Evolutionary conservation across 2,329 filamentous ascomycete species (phyloP), one percentile per base, ranked within the genome.

Genomic region (Arthrinium puccinioides): DNA sequence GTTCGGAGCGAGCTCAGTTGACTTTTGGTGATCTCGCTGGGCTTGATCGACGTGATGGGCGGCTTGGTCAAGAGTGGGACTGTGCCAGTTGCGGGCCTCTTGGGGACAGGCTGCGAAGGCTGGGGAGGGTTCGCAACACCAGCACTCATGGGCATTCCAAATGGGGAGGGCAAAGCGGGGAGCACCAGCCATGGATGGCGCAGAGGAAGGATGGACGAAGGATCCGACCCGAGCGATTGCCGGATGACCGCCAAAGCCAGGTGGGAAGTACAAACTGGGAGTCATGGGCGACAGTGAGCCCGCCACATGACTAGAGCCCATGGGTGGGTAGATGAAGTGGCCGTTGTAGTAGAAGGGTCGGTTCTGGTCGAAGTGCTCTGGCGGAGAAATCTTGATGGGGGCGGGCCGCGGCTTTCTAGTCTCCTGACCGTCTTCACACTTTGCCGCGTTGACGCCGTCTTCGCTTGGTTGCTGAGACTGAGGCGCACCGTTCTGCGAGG

Each of bases 21-120:
- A 45, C 71, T 74, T 50, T 62, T 73, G 7, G 73, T 79, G 46
- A 79, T 76, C n/a, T 76, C 71, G 46, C 75, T 79, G 4, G 68
- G 69, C 16, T 67, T 67, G 43, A 79, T 79, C 6, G 75, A 78
- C n/a, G 75, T 77, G 18, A 70, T 61, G 3, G 69, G 73, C 10
- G 69, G 65, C 28, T 50, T 49, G 43, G 54, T 32, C 56, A 36
- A 15, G 38, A 19, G 10, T 21, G 10, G 25, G 18, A 13, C 7
- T 16, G 18, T 16, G 9, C 24, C 25, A 13, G 26, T 10, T n/a
- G n/a, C n/a, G n/a, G n/a, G 19, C 11, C n/a, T n/a, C n/a, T n/a
- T n/a, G n/a, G n/a, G n/a, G n/a, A n/a, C n/a, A n/a, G n/a, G n/a
- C n/a, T 26, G 24, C 9, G 9, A 26, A 36, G 25, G 14, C 9